Conservation (phyloP, 768 basidiomycete species). For the Psilocybe subaeruginosa region DNA sequence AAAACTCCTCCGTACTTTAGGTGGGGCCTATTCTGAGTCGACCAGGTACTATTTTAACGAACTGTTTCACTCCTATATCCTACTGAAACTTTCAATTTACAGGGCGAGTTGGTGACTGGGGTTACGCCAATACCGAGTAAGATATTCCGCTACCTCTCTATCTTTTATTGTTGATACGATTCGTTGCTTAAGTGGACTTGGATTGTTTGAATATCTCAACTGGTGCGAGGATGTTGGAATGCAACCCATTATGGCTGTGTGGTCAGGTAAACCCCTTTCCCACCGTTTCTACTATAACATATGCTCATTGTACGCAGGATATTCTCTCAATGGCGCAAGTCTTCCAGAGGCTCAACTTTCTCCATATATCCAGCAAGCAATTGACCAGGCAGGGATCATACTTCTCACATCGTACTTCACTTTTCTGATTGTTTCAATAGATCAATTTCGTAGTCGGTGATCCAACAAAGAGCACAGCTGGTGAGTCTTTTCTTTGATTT, state of each 20-base stretch:
- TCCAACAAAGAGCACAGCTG: slow-evolving; percentile 6
- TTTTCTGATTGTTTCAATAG: neutral
- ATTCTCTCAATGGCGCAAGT: slow-evolving; percentile 7
- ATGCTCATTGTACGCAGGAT: neutral
- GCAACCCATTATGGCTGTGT: slow-evolving; percentile 68
- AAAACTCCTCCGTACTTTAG: neutral
- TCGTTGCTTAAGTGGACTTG: slow-evolving; percentile 45
- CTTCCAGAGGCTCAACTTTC: slow-evolving; percentile 4
- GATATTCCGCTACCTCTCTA: slow-evolving; percentile 11
- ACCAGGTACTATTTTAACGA: slow-evolving; percentile 12
- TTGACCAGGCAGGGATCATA: neutral
- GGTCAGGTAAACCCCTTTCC: slow-evolving; percentile 40
- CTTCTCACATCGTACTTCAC: neutral
- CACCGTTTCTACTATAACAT: too few species aligned
- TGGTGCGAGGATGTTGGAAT: slow-evolving; percentile 63
- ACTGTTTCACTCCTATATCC: too few species aligned
- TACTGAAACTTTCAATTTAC: slow-evolving; percentile 11
- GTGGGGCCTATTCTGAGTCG: slow-evolving; percentile 16
- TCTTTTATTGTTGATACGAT: neutral
- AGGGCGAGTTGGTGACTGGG: slow-evolving; percentile 64
- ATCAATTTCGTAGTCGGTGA: slow-evolving; percentile 23
- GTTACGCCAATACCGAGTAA: slow-evolving; percentile 63
- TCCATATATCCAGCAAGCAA: slow-evolving; percentile 13
- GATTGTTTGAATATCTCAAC: slow-evolving; percentile 57
- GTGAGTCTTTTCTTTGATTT: neutral